Evolutionary conservation across 208 protist species (phyloP).

Genomic region (Sergeia podlipaevii): DNA sequence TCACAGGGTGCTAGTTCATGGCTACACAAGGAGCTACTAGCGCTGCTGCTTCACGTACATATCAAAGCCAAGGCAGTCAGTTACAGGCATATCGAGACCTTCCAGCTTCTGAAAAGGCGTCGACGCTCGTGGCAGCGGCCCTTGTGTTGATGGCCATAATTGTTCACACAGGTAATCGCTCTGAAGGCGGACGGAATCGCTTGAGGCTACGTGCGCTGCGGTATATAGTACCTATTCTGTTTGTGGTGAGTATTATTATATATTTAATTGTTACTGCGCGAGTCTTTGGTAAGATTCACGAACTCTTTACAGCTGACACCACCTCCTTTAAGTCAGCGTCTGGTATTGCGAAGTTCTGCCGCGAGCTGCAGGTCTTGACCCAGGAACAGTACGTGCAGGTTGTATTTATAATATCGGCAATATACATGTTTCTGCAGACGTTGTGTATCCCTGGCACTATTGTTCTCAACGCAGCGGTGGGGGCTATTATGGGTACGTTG

Average conservation of each 20-base stretch:
- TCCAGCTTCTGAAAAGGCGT: not conserved
- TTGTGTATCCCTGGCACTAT: slow-evolving; percentile 90
- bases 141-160: slow-evolving; percentile 15
- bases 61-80: too few relatives aligned
- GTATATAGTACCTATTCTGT: slow-evolving; percentile 13
- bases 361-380: slow-evolving; percentile 30
- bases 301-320: slow-evolving; percentile 14
- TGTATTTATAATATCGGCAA: slow-evolving; percentile 30
- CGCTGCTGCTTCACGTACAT: too few relatives aligned
- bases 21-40: too few relatives aligned
- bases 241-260: slow-evolving; percentile 6
- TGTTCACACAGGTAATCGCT: slow-evolving; percentile 17
- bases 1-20: too few relatives aligned
- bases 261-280: slow-evolving; percentile 35
- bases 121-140: not conserved
- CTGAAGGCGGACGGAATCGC: not conserved
- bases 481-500: slow-evolving; percentile 69
- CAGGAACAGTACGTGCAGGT: slow-evolving; percentile 27
- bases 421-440: slow-evolving; percentile 79
- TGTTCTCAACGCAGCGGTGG: slow-evolving; percentile 74
- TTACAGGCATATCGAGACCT: too few relatives aligned
- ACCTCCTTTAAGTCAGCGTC: slow-evolving; percentile 33
- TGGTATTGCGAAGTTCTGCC: slow-evolving; percentile 45
- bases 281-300: slow-evolving; percentile 18
- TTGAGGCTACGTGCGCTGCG: slow-evolving; percentile 5